phyloP scores from a whole-genome alignment of 345 rosid genomes.

The Euphorbia lathyris region DNA sequence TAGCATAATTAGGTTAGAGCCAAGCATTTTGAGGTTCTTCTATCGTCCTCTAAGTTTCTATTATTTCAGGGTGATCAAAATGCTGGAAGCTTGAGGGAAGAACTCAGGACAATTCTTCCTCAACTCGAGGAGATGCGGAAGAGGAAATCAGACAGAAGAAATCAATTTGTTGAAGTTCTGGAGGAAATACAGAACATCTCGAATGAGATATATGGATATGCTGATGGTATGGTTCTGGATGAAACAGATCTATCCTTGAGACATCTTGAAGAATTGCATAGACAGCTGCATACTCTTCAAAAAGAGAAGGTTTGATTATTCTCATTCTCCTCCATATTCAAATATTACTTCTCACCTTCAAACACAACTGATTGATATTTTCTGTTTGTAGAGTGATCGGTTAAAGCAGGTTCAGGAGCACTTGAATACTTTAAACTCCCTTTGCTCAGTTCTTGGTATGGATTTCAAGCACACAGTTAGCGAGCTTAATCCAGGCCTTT shows the following conservation, averaged over 20 bases:
- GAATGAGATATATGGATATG: conserved; percentile 54
- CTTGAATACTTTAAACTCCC: conserved; percentile 37
- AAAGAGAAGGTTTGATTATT: conserved; percentile 51
- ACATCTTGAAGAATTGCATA: conserved; percentile 48
- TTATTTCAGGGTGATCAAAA: conserved; percentile 66
- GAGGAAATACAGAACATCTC: conserved; percentile 51
- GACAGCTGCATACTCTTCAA: conserved; percentile 42
- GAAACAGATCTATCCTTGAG: conserved; percentile 57
- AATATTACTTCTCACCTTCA: background rate
- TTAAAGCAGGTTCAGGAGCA: conserved; percentile 42
- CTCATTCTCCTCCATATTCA: background rate
- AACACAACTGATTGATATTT: background rate
- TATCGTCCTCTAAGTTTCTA: background rate
- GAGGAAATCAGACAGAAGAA: conserved; percentile 70
- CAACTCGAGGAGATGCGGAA: conserved; percentile 87
- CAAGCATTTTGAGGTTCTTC: background rate
- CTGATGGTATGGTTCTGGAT: conserved; percentile 39
- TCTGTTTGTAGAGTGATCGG: conserved; percentile 39
- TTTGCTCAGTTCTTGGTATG: conserved; percentile 61
- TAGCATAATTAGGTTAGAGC: background rate
- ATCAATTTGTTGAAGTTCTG: conserved; percentile 64
- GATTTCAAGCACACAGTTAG: conserved; percentile 38
- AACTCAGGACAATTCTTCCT: conserved; percentile 66
- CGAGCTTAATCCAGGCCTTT: conserved; percentile 48
- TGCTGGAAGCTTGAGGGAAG: conserved; percentile 78